A percentile compares a stretch with the other conserved stretches of the same genome.
Evolutionary conservation across 108 stramenopile species (phyloP).

Genomic region (Parietichytrium sp.): DNA sequence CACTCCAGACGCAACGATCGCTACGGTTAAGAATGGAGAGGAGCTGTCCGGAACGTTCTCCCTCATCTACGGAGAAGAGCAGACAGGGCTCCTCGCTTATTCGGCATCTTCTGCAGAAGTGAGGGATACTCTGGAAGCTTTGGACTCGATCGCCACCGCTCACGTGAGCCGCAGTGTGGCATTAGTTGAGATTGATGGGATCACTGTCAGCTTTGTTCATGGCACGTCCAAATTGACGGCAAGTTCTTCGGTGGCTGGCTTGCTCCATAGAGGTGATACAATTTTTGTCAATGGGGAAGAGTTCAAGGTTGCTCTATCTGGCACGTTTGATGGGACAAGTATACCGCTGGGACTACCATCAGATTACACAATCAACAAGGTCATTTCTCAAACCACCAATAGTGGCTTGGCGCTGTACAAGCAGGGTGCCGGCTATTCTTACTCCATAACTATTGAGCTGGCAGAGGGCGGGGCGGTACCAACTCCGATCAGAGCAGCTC

Average conservation of each 20-base stretch:
- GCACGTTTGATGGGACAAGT: neutral
- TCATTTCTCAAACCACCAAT: too few relatives aligned
- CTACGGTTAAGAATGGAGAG: constrained; percentile 67
- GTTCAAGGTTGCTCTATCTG: neutral
- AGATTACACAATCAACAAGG: neutral
- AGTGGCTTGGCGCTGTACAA: neutral
- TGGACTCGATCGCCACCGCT: constrained; percentile 46
- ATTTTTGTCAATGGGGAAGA: neutral
- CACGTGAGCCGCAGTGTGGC: neutral
- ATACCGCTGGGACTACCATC: neutral
- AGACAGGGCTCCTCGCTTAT: constrained; percentile 64
- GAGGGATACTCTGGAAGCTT: constrained; percentile 54
- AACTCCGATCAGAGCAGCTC: constrained; percentile 42
- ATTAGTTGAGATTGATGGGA: neutral
- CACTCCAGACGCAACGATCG: constrained; percentile 51
- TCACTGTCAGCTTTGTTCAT: neutral
- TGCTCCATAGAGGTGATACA: neutral
- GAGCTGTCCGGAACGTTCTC: constrained; percentile 66
- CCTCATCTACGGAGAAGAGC: constrained; percentile 59
- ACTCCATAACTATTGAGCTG: neutral
- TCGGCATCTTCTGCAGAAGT: constrained; percentile 60
- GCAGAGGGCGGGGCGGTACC: constrained; percentile 31
- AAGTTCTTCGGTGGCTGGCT: neutral
- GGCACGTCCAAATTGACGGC: neutral
- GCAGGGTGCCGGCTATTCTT: neutral